Base-by-base conservation (phyloP, 345 rosid genomes). In the Heritiera fomes region DNA sequence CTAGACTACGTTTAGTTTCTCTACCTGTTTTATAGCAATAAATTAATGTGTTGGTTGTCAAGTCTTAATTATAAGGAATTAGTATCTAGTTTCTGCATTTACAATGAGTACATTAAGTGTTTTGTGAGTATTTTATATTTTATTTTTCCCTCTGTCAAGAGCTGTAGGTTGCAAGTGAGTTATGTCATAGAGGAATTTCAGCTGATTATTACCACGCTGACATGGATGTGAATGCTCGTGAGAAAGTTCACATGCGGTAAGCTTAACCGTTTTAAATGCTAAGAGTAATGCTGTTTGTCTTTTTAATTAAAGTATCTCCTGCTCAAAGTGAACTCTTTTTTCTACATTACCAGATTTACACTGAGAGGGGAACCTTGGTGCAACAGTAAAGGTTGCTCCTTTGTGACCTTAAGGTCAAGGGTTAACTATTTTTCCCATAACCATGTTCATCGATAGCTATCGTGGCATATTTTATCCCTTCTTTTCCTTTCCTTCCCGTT, bases 121-220 rank as follows among this genome's bases (percentile, higher is more conserved):
- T 30, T 70, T 7, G 74, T 30, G 7, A 28, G 58, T 28, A 47
- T 30, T 49, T 50, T 77, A n/a, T 78, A 50, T 75, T 70, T 59
- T 60, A 60, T 62, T 62, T 65, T 34, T 34, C 38, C 77, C 78
- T 63, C 71, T 79, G 49, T 50, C 73, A 72, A 76, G 85, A 83
- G 62, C 80, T 85, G 82, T 84, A 95, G 99, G 91, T 95, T 84
- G 98, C 99, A 50, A 83, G 87, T 71, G 95, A 92, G 66, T 82
- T 95, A 82, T 84, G 89, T 77, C 83, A 85, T 14, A 87, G 94
- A 84, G 95, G 94, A 84, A 89, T 95, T 77, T 88, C 89, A 43
- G 97, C 98, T 74, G 93, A 87, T 79, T 85, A 89, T 85, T 93
- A 95, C 83, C 99, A 95, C 74, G 99, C 98, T 81, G 96, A 95